phyloP scores from a whole-genome alignment of 805 yeast genomes.

The Suhomyces emberorum region DNA sequence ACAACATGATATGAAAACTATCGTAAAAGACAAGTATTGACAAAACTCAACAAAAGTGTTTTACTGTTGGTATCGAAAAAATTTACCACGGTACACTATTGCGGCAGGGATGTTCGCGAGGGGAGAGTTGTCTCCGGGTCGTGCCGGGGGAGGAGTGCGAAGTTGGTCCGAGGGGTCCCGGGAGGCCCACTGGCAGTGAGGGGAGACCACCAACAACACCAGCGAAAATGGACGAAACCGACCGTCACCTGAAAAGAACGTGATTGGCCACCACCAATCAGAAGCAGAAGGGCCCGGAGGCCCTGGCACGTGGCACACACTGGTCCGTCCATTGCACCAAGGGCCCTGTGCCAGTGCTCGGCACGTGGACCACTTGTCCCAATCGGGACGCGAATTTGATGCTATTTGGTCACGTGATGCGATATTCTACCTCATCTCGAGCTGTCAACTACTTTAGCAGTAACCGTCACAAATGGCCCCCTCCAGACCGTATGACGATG shows the following conservation, averaged over 20 bases:
- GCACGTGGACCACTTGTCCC: too few relatives aligned
- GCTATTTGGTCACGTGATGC: conserved; percentile 1
- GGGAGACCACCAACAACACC: background rate
- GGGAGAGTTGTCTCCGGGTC: background rate
- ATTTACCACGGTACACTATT: conserved; percentile 5
- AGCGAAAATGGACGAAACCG: too few relatives aligned
- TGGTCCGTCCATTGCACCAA: too few relatives aligned
- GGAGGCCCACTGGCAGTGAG: background rate
- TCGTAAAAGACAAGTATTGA: background rate
- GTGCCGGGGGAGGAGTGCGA: background rate
- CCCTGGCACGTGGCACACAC: too few relatives aligned
- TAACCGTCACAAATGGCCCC: background rate
- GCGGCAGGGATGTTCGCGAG: background rate
- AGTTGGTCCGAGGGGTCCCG: conserved; percentile 1
- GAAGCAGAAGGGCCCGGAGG: too few relatives aligned
- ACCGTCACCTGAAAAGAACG: too few relatives aligned
- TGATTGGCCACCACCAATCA: too few relatives aligned
- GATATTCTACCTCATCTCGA: background rate
- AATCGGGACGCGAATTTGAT: too few relatives aligned
- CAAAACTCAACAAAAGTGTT: conserved; percentile 1
- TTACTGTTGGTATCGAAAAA: conserved; percentile 3
- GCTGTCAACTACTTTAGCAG: background rate
- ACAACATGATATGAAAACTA: conserved; percentile 27
- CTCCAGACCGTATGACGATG: background rate
- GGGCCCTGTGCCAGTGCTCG: too few relatives aligned